phyloP scores from a whole-genome alignment of 2,329 filamentous ascomycete genomes.

The Ceratocystis lukuohia region DNA sequence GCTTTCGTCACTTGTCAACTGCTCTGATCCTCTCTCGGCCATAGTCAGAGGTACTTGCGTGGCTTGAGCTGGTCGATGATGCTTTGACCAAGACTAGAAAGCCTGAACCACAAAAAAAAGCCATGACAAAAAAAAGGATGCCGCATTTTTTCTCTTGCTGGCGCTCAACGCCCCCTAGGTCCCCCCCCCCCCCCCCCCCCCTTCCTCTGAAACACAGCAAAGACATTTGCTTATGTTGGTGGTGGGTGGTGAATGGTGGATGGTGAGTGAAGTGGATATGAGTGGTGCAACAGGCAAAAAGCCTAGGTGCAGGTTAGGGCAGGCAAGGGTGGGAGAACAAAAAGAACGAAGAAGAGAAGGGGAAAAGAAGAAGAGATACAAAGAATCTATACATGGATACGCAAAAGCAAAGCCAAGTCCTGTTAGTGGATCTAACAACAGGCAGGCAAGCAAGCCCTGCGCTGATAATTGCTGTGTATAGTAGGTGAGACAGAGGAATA shows the following conservation, averaged over 20 bases:
- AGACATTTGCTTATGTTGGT: not conserved
- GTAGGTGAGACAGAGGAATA: not conserved
- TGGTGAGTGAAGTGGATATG: not conserved
- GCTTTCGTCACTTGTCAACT: conserved; percentile 7
- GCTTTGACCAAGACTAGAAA: not conserved
- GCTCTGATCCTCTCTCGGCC: not conserved
- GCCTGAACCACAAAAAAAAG: not conserved
- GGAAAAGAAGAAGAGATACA: not conserved
- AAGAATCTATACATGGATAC: not conserved
- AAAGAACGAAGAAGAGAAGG: not conserved
- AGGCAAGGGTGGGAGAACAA: not conserved
- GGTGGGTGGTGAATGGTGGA: not conserved
- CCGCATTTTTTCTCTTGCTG: not conserved
- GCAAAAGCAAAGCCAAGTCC: not conserved
- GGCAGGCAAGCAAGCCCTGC: not conserved
- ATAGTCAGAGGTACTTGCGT: not conserved
- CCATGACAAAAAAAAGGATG: not conserved
- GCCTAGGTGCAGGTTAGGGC: not conserved
- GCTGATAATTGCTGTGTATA: not conserved
- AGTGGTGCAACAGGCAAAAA: not conserved
- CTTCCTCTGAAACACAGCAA: conserved; percentile 3
- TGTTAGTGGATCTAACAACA: not conserved
- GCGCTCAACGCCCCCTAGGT: not conserved
- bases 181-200: not conserved
- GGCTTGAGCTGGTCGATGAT: not conserved